Base-by-base conservation (phyloP, 2,329 filamentous ascomycete genomes). In the Epichloe coenophiala region DNA sequence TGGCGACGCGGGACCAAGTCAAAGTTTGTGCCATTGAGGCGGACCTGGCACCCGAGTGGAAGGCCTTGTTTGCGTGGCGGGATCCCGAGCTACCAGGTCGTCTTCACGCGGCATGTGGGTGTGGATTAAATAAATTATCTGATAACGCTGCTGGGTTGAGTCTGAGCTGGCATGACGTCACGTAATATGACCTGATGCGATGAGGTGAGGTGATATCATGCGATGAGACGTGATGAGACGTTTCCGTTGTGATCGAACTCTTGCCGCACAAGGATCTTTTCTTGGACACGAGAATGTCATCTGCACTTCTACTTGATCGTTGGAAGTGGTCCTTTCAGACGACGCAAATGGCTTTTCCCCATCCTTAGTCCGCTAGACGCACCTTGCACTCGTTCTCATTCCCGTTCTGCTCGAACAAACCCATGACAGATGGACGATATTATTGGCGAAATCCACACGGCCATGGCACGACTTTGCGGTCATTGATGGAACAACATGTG, bases 21-120 rank as follows among this genome's bases (percentile, higher is more conserved):
- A 59, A 46, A 46, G 51, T 57, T 1, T 36, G 47, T 12, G 57
- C 57, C 6, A 55, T 59, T 37, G 47, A 51, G 41, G 41, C 37
- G 23, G 42, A 42, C n/a, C 37, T 58, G 0, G 49, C 53, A 2
- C 17, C 39, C 3, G 51, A 54, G 36, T 58, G 55, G 55, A 50
- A 38, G 44, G 17, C 33, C 1, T 12, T 12, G 6, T 48, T 48
- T 17, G 40, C 12, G 3, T 43, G 50, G 45, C 50, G 40, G 48
- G 33, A 35, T 47, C 9, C 33, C 40, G 17, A 45, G 37, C 13
- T 40, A 51, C n/a, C 31, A 47, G 15, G 44, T 47, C 9, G 45
- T 48, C 19, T 48, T 51, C 27, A 50, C 49, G 17, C n/a, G 27
- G 11, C 43, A 50, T 17, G 46, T 45, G 27, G 37, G 38, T 13